phyloP scores from a whole-genome alignment of 2,329 filamentous ascomycete species.

The Cladosporium phlei region DNA sequence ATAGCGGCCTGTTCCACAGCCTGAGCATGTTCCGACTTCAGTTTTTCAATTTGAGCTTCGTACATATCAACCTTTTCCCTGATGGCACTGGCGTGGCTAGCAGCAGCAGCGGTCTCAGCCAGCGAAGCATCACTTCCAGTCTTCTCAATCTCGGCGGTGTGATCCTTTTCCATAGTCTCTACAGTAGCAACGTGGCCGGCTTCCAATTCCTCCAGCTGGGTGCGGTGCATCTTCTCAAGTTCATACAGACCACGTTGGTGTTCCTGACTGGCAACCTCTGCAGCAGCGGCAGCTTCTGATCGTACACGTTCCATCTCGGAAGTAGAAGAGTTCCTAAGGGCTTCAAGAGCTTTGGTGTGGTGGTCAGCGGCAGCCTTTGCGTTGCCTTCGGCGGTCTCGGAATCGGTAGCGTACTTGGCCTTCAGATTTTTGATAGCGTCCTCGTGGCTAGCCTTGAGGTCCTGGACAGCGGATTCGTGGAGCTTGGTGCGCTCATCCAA shows the following conservation, averaged over 20 bases:
- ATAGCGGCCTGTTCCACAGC: background rate
- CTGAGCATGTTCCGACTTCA: background rate
- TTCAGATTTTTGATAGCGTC: slow-evolving; percentile 15
- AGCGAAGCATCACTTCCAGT: slow-evolving; percentile 2
- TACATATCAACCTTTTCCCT: slow-evolving; percentile 6
- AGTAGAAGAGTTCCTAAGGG: background rate
- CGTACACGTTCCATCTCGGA: slow-evolving; percentile 4
- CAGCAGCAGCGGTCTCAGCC: background rate
- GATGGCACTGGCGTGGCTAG: background rate
- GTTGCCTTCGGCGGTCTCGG: slow-evolving; percentile 1
- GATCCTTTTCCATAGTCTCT: slow-evolving; percentile 11
- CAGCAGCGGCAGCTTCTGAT: background rate
- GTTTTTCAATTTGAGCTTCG: slow-evolving; percentile 7
- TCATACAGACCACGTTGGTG: slow-evolving; percentile 4
- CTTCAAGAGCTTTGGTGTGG: slow-evolving; percentile 9
- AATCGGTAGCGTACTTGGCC: slow-evolving; percentile 17
- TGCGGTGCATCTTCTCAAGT: slow-evolving; percentile 5
- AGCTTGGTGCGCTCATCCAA: slow-evolving; percentile 12
- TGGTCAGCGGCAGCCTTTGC: slow-evolving; percentile 12
- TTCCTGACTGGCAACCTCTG: slow-evolving; percentile 6
- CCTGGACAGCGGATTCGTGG: slow-evolving; percentile 13
- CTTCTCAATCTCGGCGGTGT: slow-evolving; percentile 6
- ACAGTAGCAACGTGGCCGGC: slow-evolving; percentile 12
- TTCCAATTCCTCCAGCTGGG: slow-evolving; percentile 5
- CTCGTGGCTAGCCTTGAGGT: slow-evolving; percentile 14